Evolutionary conservation across 164 flowering plant species (phyloP).

Genomic region (Buxus sempervirens): DNA sequence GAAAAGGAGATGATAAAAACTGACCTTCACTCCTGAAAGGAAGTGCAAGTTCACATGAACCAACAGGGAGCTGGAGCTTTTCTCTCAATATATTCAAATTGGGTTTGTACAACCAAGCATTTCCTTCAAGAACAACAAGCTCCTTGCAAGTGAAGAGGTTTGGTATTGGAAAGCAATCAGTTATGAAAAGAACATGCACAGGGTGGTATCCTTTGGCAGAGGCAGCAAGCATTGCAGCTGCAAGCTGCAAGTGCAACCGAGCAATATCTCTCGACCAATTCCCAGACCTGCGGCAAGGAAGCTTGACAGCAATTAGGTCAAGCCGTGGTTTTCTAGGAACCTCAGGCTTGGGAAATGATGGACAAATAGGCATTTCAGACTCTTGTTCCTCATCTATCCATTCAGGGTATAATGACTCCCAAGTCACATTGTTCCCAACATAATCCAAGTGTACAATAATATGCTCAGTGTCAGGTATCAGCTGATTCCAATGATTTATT

Average conservation of each 20-base stretch:
- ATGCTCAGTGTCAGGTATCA: conserved; percentile 26
- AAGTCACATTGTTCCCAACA: conserved; percentile 35
- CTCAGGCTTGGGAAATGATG: conserved; percentile 30
- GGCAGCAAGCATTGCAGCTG: conserved; percentile 56
- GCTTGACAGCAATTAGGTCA: conserved; percentile 54
- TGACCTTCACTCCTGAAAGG: conserved; percentile 44
- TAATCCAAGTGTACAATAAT: conserved; percentile 34
- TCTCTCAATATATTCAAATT: conserved; percentile 30
- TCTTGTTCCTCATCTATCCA: conserved; percentile 74
- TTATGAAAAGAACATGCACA: conserved; percentile 43
- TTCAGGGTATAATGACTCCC: conserved; percentile 59
- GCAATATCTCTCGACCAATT: conserved; percentile 65
- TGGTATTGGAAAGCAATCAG: conserved; percentile 54
- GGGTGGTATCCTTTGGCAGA: conserved; percentile 27
- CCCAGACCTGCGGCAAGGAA: conserved; percentile 38
- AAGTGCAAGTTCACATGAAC: conserved; percentile 58
- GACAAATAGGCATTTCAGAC: conserved; percentile 44
- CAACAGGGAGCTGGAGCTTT: conserved; percentile 52
- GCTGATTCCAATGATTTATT: conserved; percentile 30
- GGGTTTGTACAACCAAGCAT: conserved; percentile 48
- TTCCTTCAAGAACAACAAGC: conserved; percentile 35
- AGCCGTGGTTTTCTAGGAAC: conserved; percentile 26
- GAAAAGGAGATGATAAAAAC: conserved; percentile 3
- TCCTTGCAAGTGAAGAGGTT: conserved; percentile 65
- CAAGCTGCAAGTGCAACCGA: conserved; percentile 59